Evolutionary conservation across 768 basidiomycete species (phyloP).

Genomic region (Mycena vitilis): DNA sequence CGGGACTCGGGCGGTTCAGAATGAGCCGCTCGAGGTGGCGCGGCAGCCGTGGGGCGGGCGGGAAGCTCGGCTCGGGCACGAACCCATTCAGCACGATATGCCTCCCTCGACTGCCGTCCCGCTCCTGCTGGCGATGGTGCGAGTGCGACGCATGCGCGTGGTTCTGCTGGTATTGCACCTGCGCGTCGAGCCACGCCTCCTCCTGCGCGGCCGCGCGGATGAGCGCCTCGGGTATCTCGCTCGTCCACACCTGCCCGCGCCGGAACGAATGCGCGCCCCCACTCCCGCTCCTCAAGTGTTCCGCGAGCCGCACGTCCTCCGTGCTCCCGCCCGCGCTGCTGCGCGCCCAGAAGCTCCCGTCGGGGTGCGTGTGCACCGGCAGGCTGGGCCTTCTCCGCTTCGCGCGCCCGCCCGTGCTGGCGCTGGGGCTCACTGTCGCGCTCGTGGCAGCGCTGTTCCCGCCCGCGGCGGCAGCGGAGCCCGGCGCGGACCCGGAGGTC

Average conservation of each 20-base stretch:
- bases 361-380: conserved; percentile 35
- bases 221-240: conserved; percentile 80
- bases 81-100: conserved; percentile 44
- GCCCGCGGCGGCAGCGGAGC: conserved; percentile 29
- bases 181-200: conserved; percentile 75
- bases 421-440: conserved; percentile 28
- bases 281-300: conserved; percentile 11
- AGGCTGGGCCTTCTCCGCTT: conserved; percentile 24
- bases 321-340: conserved; percentile 34
- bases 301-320: conserved; percentile 32
- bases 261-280: conserved; percentile 43
- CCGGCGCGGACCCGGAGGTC: conserved; percentile 45
- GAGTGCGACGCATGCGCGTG: conserved; percentile 36
- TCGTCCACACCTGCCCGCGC: conserved; percentile 73
- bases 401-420: conserved; percentile 16
- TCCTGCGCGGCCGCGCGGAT: conserved; percentile 85
- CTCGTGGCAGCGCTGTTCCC: conserved; percentile 34
- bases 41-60: conserved; percentile 89
- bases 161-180: conserved; percentile 33
- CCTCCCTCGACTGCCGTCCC: conserved; percentile 39
- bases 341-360: conserved; percentile 36
- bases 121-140: conserved; percentile 26
- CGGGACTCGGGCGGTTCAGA: conserved; percentile 64
- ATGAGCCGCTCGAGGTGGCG: conserved; percentile 95
- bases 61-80: conserved; percentile 80